phyloP scores from a whole-genome alignment of 208 protist genomes.

The Naegleria gruberi region DNA sequence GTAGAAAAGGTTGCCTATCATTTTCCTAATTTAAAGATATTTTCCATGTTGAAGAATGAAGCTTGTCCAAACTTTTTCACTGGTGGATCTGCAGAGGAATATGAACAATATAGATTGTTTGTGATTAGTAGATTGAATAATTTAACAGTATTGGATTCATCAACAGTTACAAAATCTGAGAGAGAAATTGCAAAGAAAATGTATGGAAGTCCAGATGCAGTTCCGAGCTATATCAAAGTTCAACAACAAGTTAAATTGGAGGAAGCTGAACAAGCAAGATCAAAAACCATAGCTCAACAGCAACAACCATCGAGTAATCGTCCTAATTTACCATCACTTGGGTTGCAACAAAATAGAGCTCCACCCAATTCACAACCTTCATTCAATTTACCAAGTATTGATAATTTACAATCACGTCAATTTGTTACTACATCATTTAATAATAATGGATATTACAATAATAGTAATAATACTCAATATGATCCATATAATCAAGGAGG shows the following conservation, averaged over 20 bases:
- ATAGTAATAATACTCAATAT: background rate
- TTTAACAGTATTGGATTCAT: background rate
- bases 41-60: constrained; percentile 18
- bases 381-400: background rate
- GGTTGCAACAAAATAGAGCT: no score
- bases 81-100: background rate
- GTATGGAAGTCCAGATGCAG: background rate
- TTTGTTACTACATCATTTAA: background rate
- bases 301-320: background rate
- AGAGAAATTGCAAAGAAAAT: background rate
- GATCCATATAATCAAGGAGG: background rate
- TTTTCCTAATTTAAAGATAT: constrained; percentile 11
- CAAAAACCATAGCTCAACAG: no score
- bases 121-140: background rate
- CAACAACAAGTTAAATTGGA: background rate
- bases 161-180: background rate
- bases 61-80: constrained; percentile 19
- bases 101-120: constrained; percentile 8
- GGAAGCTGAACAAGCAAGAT: background rate
- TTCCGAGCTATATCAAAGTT: background rate
- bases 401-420: background rate
- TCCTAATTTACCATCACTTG: background rate
- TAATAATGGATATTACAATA: no score
- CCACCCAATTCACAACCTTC: background rate
- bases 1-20: background rate